These are phyloP conservation scores for Colletotrichum cereale DNA, from an alignment of 2,329 filamentous ascomycete genomes.

Conservation along the genomic window DNA sequence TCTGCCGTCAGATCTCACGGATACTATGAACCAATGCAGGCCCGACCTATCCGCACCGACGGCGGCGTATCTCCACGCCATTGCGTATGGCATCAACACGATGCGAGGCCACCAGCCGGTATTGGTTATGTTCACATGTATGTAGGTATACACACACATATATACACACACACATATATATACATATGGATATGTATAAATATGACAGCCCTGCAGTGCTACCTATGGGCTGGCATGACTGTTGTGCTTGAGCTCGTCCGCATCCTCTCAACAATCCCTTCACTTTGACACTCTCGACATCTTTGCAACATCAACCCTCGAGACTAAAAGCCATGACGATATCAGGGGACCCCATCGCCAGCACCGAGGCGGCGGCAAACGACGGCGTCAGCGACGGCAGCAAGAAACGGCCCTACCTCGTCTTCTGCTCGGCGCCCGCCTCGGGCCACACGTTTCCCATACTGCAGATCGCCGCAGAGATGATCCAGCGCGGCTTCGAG, in stretches of 20 bases:
- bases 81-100: neutral
- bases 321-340: conserved; percentile 14
- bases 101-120: neutral
- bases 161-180: no score
- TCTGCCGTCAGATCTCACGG: conserved; percentile 25
- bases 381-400: conserved; percentile 28
- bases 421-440: conserved; percentile 46
- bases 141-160: no score
- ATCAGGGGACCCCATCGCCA: conserved; percentile 3
- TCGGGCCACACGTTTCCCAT: conserved; percentile 50
- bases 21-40: neutral
- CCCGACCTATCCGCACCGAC: no score
- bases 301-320: no score
- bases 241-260: neutral
- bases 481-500: conserved; percentile 55
- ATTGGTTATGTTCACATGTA: neutral
- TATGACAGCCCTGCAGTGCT: neutral
- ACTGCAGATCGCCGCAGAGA: conserved; percentile 50
- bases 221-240: neutral
- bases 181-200: no score
- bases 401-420: conserved; percentile 45
- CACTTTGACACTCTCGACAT: neutral
- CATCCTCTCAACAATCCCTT: neutral
- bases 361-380: conserved; percentile 11
- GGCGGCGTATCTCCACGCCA: neutral